A percentile compares a stretch with the other conserved stretches of the same genome.
Conservation (phyloP, 208 protist genomes). For the Acanthamoeba royreba region DNA sequence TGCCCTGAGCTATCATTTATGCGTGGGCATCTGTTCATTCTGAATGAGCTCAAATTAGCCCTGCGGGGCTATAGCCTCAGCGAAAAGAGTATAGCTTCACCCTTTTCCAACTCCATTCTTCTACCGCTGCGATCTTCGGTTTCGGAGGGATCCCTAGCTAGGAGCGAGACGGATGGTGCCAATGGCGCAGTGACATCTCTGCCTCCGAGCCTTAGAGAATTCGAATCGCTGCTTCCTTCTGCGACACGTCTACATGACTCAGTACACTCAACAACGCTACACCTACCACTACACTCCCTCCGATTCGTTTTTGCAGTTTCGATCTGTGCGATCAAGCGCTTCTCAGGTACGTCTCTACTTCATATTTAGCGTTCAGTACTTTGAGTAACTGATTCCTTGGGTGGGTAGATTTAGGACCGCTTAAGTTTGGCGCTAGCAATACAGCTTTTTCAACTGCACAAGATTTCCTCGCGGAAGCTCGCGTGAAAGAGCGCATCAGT, state of each 20-base stretch:
- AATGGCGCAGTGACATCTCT: too few relatives aligned
- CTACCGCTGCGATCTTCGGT: background rate
- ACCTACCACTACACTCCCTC: background rate
- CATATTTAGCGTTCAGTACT: too few relatives aligned
- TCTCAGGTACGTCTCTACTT: background rate
- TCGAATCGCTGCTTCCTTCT: background rate
- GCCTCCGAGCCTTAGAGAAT: background rate
- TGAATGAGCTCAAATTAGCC: background rate
- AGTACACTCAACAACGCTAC: background rate
- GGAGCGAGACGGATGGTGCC: too few relatives aligned
- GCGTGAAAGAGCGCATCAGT: background rate
- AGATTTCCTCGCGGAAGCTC: background rate
- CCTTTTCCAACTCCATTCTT: background rate
- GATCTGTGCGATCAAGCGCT: background rate
- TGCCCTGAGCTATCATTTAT: background rate
- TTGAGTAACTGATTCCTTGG: too few relatives aligned
- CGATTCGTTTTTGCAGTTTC: background rate
- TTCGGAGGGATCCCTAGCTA: background rate
- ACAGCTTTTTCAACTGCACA: background rate
- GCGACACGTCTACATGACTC: background rate
- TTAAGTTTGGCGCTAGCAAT: background rate
- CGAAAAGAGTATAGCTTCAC: background rate
- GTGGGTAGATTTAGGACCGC: background rate
- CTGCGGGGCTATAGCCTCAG: constrained; percentile 4
- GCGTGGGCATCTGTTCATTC: background rate